Evolutionary conservation across 192 early-diverging fungal species (phyloP).

Genomic region (Backusella luteola): DNA sequence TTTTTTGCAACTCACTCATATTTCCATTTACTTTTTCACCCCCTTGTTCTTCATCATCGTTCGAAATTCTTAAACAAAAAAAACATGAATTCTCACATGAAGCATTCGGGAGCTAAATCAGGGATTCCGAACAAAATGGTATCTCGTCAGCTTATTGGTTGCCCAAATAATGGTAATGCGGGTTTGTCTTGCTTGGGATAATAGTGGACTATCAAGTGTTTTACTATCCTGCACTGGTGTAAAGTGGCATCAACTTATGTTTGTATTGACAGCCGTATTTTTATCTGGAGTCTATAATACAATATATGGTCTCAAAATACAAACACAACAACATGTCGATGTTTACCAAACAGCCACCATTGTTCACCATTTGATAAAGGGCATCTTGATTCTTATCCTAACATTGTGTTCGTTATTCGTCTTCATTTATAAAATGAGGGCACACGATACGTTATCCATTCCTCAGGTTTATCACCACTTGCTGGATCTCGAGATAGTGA

Average conservation of each 20-base stretch:
- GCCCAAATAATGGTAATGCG: conserved; percentile 42
- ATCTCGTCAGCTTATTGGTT: background rate
- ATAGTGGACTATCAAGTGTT: conserved; percentile 26
- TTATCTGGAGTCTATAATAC: background rate
- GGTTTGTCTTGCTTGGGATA: conserved; percentile 44
- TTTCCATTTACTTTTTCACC: background rate
- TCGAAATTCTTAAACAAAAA: background rate
- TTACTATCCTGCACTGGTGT: background rate
- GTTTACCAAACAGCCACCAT: conserved; percentile 9
- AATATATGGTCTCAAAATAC: background rate
- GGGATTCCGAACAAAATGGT: background rate
- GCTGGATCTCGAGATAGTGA: conserved; percentile 1
- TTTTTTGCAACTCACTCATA: background rate
- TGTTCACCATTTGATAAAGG: conserved; percentile 14
- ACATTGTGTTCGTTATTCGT: conserved; percentile 16
- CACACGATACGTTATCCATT: conserved; percentile 3
- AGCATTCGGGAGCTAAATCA: background rate
- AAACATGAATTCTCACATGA: background rate
- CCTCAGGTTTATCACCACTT: conserved; percentile 16
- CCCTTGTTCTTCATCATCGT: background rate
- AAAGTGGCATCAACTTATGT: conserved; percentile 27
- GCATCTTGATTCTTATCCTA: background rate
- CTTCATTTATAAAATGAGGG: conserved; percentile 32
- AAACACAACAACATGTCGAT: background rate
- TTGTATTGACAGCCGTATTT: background rate